These are phyloP conservation scores for Globisporangium okanoganense DNA, from an alignment of 352 stramenopile genomes.

Conservation along the genomic window DNA sequence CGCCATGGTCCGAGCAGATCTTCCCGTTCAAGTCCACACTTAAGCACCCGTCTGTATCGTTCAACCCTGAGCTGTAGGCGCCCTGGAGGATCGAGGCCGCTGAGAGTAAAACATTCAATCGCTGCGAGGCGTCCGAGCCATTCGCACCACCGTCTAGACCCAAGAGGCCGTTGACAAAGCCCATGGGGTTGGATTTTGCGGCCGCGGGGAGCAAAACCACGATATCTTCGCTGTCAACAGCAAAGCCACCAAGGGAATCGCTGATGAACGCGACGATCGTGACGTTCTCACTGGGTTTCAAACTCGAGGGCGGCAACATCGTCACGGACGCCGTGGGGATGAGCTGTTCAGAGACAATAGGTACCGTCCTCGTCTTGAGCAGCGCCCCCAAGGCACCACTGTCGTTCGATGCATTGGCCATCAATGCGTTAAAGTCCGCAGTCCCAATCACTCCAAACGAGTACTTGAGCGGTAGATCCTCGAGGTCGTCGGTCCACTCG, in stretches of 20 bases:
- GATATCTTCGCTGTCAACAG: conserved; percentile 33
- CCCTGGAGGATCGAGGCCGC: conserved; percentile 44
- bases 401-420: conserved; percentile 14
- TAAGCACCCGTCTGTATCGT: background rate
- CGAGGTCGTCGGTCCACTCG: conserved; percentile 56
- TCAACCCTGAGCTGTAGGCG: conserved; percentile 17
- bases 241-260: conserved; percentile 34
- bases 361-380: conserved; percentile 27
- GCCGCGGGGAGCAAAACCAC: conserved; percentile 33
- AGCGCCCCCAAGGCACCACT: conserved; percentile 17
- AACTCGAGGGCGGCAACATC: conserved; percentile 38
- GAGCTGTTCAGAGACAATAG: conserved; percentile 38
- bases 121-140: conserved; percentile 18
- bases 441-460: conserved; percentile 48
- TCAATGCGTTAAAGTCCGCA: conserved; percentile 22
- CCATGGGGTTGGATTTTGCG: conserved; percentile 29
- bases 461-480: conserved; percentile 61
- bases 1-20: conserved; percentile 30
- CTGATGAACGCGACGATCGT: conserved; percentile 57
- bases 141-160: conserved; percentile 5
- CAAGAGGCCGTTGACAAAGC: conserved; percentile 38
- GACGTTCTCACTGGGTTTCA: conserved; percentile 28
- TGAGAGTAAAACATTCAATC: conserved; percentile 34
- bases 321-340: conserved; percentile 25
- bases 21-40: background rate